Percentiles rank a stretch among this genome's conserved stretches.
These are phyloP conservation scores for Starmerella bombi DNA, from an alignment of 805 yeast species.

Conservation along the genomic window DNA sequence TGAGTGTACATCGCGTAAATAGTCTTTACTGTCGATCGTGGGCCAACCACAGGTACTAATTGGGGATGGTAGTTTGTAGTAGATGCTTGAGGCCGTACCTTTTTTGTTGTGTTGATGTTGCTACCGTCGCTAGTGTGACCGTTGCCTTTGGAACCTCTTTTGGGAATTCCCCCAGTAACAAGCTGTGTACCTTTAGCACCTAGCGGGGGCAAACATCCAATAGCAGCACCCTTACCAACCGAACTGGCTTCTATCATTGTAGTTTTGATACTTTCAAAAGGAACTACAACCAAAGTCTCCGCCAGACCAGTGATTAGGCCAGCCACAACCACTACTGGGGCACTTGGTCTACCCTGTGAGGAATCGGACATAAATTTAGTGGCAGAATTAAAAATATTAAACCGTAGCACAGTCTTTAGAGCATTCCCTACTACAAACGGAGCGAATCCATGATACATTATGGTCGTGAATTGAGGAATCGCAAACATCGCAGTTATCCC, in stretches of 20 bases:
- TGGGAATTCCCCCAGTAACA: background rate
- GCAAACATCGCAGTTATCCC: conserved; percentile 11
- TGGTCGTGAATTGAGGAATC: conserved; percentile 19
- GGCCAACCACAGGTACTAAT: conserved; percentile 3
- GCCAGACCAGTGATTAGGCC: conserved; percentile 70
- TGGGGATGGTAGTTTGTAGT: too few relatives aligned
- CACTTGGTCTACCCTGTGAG: conserved; percentile 36
- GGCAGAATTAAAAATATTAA: conserved; percentile 61
- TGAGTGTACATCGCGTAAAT: conserved; percentile 48
- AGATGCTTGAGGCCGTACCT: conserved; percentile 2
- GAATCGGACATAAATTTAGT: conserved; percentile 49
- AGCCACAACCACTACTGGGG: conserved; percentile 48
- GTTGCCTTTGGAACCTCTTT: background rate
- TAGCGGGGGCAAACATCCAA: conserved; percentile 27
- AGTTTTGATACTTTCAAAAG: conserved; percentile 73
- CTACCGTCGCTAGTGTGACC: background rate
- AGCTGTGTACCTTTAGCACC: conserved; percentile 17
- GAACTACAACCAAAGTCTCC: conserved; percentile 66
- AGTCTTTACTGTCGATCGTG: conserved; percentile 18
- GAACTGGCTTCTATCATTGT: conserved; percentile 48
- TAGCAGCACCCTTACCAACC: conserved; percentile 21
- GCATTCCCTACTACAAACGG: conserved; percentile 66
- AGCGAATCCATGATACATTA: conserved; percentile 47
- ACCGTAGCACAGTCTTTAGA: conserved; percentile 58
- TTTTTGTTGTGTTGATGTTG: background rate